Evolutionary conservation across 345 rosid genomes (phyloP), one percentile per base, ranked within the genome.

Genomic region (Citrus hindsii): DNA sequence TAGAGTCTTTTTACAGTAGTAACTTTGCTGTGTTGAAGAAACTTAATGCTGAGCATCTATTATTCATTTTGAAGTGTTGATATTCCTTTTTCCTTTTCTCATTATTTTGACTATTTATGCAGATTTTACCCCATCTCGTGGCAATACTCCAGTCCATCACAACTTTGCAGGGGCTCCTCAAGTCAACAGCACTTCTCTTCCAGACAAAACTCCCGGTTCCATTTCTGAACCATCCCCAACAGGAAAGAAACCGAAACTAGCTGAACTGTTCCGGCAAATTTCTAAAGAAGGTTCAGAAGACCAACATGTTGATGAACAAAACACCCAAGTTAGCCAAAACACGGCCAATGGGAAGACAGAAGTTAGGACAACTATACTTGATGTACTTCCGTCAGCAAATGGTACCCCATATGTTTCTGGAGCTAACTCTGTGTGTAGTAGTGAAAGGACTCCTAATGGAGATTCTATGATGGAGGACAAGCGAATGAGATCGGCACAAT

Each of bases 71-170:
- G 77, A 72, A 35, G 3, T 33, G 16, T 73, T 59, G 35, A 25
- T 21, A 33, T 25, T 22, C 18, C 32, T 7, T 6, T 38, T 55
- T 30, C 28, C 25, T 7, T 42, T 48, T 38, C 9, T 59, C 27
- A 3, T 79, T 30, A 3, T 76, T 64, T 7, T 46, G 28, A 27
- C 58, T 10, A 9, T 6, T 18, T 56, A 19, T 82, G 84, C 91
- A 96, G 98, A 96, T 86, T 92, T 94, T 84, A 96, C 97, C 62
- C 98, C 98, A 32, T 96, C 97, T 51, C 88, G 86, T 27, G 99
- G 98, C 61, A 91, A 71, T 73, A 92, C 98, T 79, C 99, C 98
- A 9, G 89, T 90, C 75, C 95, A 89, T 79, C 86, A 83, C 56
- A 86, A 76, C 64, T 86, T 91, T 1, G 65, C 58, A 7, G 87